Evolutionary conservation across 2,329 filamentous ascomycete genomes (phyloP).

Genomic region (Colletotrichum sublineola): DNA sequence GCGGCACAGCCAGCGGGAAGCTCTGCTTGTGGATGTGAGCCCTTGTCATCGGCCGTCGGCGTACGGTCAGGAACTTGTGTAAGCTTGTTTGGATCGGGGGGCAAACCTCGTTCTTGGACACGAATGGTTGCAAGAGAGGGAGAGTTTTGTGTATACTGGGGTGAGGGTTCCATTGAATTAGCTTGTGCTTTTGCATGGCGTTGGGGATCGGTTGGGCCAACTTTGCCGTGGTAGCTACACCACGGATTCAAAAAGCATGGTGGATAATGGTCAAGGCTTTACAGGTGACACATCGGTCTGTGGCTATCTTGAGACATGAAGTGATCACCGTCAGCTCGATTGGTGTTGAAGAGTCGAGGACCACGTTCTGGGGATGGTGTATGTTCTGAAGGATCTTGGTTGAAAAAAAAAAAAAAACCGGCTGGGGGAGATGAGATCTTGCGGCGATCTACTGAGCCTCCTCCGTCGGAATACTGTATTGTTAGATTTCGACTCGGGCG

Average conservation of each 20-base stretch:
- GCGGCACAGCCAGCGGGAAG: constrained; percentile 92
- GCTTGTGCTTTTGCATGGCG: constrained; percentile 19
- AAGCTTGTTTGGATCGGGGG: neutral
- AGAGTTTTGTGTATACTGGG: neutral
- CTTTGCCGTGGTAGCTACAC: neutral
- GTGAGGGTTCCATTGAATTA: neutral
- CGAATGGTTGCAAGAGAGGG: neutral
- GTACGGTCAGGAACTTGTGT: neutral
- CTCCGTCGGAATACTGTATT: neutral
- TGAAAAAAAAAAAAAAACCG: too few species aligned
- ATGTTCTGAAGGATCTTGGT: neutral
- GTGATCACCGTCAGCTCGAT: neutral
- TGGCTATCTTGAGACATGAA: neutral
- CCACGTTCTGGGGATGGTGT: neutral
- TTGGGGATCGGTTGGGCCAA: neutral
- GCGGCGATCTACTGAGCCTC: neutral
- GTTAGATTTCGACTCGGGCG: neutral
- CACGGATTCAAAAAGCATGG: neutral
- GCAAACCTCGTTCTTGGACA: neutral
- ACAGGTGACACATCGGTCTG: neutral
- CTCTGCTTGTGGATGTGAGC: constrained; percentile 87
- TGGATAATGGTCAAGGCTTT: neutral
- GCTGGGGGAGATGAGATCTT: neutral
- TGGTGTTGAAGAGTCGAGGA: neutral
- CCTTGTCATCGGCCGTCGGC: neutral